phyloP scores from a whole-genome alignment of 2,329 filamentous ascomycete species.

The Fusarium ambrosium region DNA sequence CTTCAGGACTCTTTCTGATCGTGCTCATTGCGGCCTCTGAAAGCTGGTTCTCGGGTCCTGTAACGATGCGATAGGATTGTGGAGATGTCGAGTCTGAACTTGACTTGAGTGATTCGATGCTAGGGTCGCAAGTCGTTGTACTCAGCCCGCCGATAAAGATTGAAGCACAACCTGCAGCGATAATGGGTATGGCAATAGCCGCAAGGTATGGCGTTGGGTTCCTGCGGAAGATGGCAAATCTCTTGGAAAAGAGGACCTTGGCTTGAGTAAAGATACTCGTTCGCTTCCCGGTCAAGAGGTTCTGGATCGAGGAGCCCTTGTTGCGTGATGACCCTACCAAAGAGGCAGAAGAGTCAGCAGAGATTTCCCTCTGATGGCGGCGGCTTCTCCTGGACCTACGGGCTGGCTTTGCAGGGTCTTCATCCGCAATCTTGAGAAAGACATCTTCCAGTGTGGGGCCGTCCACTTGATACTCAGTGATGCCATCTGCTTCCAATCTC shows the following conservation, averaged over 20 bases:
- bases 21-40: neutral
- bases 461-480: conserved; percentile 5
- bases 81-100: neutral
- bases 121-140: neutral
- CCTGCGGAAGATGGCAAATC: neutral
- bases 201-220: neutral
- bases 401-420: neutral
- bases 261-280: neutral
- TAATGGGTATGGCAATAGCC: neutral
- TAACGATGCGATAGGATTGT: neutral
- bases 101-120: neutral
- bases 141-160: neutral
- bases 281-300: neutral
- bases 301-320: neutral
- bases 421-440: conserved; percentile 20
- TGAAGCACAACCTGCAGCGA: conserved; percentile 4
- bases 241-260: conserved; percentile 4
- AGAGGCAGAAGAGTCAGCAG: conserved; percentile 6
- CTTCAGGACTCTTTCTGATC: neutral
- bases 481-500: neutral
- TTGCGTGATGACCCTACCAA: neutral
- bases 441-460: conserved; percentile 27
- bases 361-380: neutral
- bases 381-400: neutral
- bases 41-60: neutral